Evolutionary conservation across 2,329 filamentous ascomycete species (phyloP).

Genomic region (Ascochyta clinopodiicola): DNA sequence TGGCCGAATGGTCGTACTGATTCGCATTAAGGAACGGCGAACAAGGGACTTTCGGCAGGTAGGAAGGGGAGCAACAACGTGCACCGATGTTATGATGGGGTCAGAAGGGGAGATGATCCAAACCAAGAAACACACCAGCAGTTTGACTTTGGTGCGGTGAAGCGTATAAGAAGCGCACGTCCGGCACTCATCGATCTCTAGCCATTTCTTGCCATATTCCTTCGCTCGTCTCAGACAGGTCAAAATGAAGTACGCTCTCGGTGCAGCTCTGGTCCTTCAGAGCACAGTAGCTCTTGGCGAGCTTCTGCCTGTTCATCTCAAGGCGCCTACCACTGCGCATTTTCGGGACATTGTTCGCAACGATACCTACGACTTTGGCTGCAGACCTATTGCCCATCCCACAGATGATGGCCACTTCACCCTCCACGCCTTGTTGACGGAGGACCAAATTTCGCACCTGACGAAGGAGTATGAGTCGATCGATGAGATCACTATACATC

Average conservation of each 20-base stretch:
- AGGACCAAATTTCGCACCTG: constrained; percentile 43
- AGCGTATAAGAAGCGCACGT: constrained; percentile 1
- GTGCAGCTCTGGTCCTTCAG: constrained; percentile 36
- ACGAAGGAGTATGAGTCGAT: constrained; percentile 33
- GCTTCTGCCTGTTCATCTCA: constrained; percentile 41
- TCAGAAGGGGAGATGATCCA: constrained; percentile 6
- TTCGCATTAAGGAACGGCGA: constrained; percentile 11
- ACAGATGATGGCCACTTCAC: constrained; percentile 40
- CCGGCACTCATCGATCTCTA: background rate
- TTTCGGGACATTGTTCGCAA: constrained; percentile 45
- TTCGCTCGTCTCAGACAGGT: background rate
- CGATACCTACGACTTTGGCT: constrained; percentile 45
- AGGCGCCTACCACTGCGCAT: constrained; percentile 38
- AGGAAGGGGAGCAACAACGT: constrained; percentile 11
- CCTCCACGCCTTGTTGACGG: constrained; percentile 42
- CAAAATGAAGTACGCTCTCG: constrained; percentile 42
- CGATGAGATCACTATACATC: constrained; percentile 32
- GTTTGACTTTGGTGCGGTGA: background rate
- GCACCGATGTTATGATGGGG: constrained; percentile 6
- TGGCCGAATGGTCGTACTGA: constrained; percentile 6
- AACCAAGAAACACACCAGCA: constrained; percentile 1
- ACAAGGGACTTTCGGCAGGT: constrained; percentile 19
- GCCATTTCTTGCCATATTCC: background rate
- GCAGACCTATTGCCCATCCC: constrained; percentile 40
- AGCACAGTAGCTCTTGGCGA: constrained; percentile 37